Base-by-base conservation (phyloP, 371 early-diverging fungal species). In the Homolaphlyctis polyrhiza region DNA sequence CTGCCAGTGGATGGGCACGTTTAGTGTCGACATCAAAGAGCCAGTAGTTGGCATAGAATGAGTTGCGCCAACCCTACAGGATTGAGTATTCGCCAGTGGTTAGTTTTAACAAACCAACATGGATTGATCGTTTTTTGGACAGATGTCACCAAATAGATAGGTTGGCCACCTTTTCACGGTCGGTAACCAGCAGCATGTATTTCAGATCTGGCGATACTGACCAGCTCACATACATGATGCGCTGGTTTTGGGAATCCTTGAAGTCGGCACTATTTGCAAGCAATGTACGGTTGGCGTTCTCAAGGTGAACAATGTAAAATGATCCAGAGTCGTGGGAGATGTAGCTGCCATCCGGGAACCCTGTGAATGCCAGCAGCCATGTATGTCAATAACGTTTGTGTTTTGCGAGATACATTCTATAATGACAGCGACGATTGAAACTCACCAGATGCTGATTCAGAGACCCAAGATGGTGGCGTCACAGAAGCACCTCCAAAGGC, bases 21-120 rank as follows among this genome's bases (percentile, higher is more conserved):
- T 82, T 80, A 28, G 76, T 77, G 18, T 72, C 75, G 18, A 87
- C 75, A 65, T 84, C 84, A 72, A 86, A 94, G 48, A 95, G 68
- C 58, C 83, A 88, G 66, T 93, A 92, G 30, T 88, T 84, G 32
- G 92, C 87, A 63, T 78, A 83, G 51, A 78, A 86, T 0, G 94
- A 93, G 70, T 92, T 89, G 58, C 96, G 80, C 93, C 93, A 96
- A 73, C 84, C 77, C 60, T 52, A n/a, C 18, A 18, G 47, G 29
- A 5, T 21, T 11, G 57, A 4, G 35, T 27, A 33, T 5, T 11
- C 14, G 51, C 11, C 18, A 23, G 28, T 11, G 51, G 51, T 6
- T n/a, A n/a, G 11, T 14, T 14, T 23, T 23, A 23, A 27, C 18
- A 28, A 51, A 11, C 27, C 13, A 27, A 51, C 23, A 14, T 51